Evolutionary conservation across 2,329 filamentous ascomycete genomes (phyloP), one percentile per base, ranked within the genome.

Genomic region (Fusarium papillatum): DNA sequence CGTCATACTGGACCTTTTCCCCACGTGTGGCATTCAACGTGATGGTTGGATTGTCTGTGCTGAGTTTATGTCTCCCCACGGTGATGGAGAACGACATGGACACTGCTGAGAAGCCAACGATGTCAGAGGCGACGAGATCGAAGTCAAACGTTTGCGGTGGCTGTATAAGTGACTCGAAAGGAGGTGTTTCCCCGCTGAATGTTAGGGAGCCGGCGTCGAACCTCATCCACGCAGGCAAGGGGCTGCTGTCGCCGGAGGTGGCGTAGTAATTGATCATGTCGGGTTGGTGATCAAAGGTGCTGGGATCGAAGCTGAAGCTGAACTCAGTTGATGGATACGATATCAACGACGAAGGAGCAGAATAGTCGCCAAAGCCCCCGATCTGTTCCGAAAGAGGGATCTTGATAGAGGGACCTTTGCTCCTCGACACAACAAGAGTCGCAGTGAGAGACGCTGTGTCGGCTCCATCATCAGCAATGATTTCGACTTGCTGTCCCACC

Each of bases 151-250:
- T 89, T 80, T 97, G 93, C 5, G 95, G 93, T 10, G 92, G 91
- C 38, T 93, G 90, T 41, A 91, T 84, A 13, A 93, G 86, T 34
- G 90, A 91, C 69, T 90, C 89, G 59, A 92, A 87, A 1, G 91
- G 85, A 1, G 95, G 95, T 3, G 93, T 93, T 39, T 85, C 90
- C 29, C 95, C 95, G 1, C 89, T 90, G 78, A 98, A 97, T 1
- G 88, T 88, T 46, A 98, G 85, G 1, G 84, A 87, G 3, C 81
- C 81, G 1, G 89, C 81, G 76, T 97, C 90, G 79, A 98, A 98
- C n/a, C 86, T 85, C 55, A 98, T 86, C 95, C 95, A 98, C 1
- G 95, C 93, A 24, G 95, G 95, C 41, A 98, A 85, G 41, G 95
- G 95, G n/a, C 94, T 94, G 79, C 94, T 94, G 79, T 96, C 90